These are phyloP conservation scores for Phytopythium montanum DNA, from an alignment of 352 stramenopile genomes.

Conservation along the genomic window DNA sequence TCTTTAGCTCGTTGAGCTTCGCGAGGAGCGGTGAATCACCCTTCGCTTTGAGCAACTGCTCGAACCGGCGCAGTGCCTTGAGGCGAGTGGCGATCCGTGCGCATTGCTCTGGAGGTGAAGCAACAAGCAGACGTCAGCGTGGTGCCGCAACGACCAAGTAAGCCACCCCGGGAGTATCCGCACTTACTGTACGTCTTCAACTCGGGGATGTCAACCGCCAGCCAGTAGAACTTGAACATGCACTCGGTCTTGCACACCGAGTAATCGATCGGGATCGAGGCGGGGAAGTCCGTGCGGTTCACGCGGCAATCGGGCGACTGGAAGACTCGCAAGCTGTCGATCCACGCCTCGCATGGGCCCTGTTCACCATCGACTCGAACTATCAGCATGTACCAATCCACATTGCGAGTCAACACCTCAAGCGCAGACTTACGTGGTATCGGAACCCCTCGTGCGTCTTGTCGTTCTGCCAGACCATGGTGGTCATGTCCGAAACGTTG, in stretches of 20 bases:
- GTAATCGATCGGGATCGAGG: conserved; percentile 29
- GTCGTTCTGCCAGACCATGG: conserved; percentile 25
- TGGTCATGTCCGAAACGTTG: conserved; percentile 13
- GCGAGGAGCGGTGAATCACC: no score
- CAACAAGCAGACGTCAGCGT: neutral
- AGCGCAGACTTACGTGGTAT: conserved; percentile 9
- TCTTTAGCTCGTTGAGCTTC: neutral
- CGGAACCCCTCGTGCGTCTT: conserved; percentile 19
- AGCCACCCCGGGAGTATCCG: neutral
- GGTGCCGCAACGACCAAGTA: neutral
- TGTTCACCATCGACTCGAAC: neutral
- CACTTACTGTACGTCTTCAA: conserved; percentile 27
- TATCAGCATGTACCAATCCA: neutral
- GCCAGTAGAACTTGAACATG: conserved; percentile 36
- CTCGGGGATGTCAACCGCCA: conserved; percentile 22
- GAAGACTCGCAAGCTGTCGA: conserved; percentile 19
- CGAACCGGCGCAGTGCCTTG: neutral
- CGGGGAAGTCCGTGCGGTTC: conserved; percentile 22
- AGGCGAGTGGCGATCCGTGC: neutral
- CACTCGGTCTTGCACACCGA: conserved; percentile 28
- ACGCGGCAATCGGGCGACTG: conserved; percentile 19
- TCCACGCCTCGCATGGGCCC: conserved; percentile 28
- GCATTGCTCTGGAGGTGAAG: conserved; percentile 9
- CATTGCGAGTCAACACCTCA: neutral
- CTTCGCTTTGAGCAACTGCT: neutral